These are phyloP conservation scores for Mucor irregularis DNA, from an alignment of 371 early-diverging fungal genomes.

Conservation along the genomic window DNA sequence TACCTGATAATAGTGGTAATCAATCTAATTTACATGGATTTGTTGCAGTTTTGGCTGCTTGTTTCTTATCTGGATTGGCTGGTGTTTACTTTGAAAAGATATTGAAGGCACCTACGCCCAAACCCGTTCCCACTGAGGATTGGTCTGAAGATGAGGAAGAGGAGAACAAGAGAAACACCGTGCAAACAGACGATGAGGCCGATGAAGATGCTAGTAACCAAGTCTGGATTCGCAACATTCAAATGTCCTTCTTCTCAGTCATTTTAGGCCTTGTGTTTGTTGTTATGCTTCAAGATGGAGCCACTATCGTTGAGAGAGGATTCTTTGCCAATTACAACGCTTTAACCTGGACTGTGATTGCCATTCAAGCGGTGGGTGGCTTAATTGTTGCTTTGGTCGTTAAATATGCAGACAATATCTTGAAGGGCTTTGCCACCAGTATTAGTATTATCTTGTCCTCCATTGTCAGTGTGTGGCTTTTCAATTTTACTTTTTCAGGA, in stretches of 20 bases:
- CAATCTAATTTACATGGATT: constrained; percentile 47
- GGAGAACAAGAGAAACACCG: constrained; percentile 11
- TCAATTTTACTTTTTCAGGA: constrained; percentile 68
- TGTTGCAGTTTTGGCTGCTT: constrained; percentile 78
- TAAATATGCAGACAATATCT: constrained; percentile 95
- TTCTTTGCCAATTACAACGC: constrained; percentile 88
- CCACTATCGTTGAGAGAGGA: constrained; percentile 68
- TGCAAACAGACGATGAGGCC: constrained; percentile 18
- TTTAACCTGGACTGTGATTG: constrained; percentile 79
- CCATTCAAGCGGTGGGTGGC: constrained; percentile 90
- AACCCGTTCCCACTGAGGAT: constrained; percentile 24
- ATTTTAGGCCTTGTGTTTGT: constrained; percentile 68
- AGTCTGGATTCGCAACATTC: constrained; percentile 89
- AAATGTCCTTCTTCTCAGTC: constrained; percentile 79
- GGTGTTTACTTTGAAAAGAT: constrained; percentile 98
- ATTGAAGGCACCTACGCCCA: constrained; percentile 61
- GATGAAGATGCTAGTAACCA: constrained; percentile 46
- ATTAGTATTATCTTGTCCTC: constrained; percentile 91
- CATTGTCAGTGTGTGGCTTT: constrained; percentile 73
- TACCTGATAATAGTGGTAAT: constrained; percentile 24
- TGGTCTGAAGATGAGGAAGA: constrained; percentile 15
- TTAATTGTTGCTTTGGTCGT: constrained; percentile 94
- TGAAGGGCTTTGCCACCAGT: constrained; percentile 96
- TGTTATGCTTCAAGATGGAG: constrained; percentile 76
- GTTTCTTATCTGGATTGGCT: constrained; percentile 88